Evolutionary conservation across 768 basidiomycete genomes (phyloP), one percentile per base, ranked within the genome.

Genomic region (Piloderma croceum): DNA sequence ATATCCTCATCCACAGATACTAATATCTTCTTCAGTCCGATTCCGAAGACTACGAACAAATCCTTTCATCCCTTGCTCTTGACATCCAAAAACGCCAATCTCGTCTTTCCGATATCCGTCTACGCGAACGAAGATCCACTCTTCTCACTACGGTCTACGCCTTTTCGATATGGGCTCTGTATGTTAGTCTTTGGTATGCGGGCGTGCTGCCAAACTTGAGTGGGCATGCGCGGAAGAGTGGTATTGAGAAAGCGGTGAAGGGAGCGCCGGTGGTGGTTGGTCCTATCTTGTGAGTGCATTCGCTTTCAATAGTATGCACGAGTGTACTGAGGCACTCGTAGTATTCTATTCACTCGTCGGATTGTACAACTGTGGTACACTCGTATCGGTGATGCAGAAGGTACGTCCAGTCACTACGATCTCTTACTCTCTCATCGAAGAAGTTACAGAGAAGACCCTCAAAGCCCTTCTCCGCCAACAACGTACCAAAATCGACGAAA

Each of bases 351-450:
- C 54, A 76, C 80, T 12, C 73, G 89, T 24, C 67, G 89, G 27
- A 81, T 90, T 40, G 83, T 90, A 42, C 85, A 90, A 57, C 71
- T 83, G 43, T 90, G 86, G 87, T 91, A 89, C 52, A 74, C 74
- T 17, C 70, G 82, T 42, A 90, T 80, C 51, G 89, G 83, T 3
- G 76, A 85, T 48, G 76, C 75, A 3, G 90, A 90, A 72, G 89
- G 89, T 89, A 46, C 24, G 69, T 59, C 31, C n/a, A 27, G 41
- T 41, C 25, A 36, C 12, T 18, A 29, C 31, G 21, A 23, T 33
- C 19, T 34, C 13, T 36, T 21, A 22, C 25, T 23, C 32, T 19
- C 37, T 20, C 29, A 36, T 41, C 40, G 15, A 18, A 5, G 17
- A 24, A 7, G 37, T 13, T 39, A 19, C 56, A 96, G 93, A 98